Conservation (phyloP, 805 yeast genomes). For the Ogataea corticis region DNA sequence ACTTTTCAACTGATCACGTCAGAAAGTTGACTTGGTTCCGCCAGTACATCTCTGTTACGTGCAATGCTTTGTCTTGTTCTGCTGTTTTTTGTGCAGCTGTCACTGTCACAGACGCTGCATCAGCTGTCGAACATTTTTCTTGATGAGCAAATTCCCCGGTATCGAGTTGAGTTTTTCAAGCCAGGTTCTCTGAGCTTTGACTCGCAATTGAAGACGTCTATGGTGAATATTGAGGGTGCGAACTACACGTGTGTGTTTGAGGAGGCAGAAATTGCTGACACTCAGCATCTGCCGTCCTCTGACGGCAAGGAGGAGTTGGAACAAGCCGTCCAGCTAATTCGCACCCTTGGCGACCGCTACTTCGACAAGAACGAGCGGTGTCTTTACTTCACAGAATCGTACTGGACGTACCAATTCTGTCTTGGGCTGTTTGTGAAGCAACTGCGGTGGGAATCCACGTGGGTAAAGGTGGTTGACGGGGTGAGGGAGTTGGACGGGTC, state of each 20-base stretch:
- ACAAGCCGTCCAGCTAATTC: constrained; percentile 21
- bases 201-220: neutral
- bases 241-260: constrained; percentile 1
- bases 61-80: too few species aligned
- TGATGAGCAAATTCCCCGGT: constrained; percentile 5
- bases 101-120: too few species aligned
- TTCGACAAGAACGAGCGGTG: constrained; percentile 2
- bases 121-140: neutral
- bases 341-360: constrained; percentile 10
- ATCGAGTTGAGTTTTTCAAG: neutral
- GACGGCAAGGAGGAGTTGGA: constrained; percentile 1
- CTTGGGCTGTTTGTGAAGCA: neutral
- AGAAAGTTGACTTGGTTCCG: too few species aligned
- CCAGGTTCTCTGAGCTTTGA: too few species aligned
- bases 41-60: too few species aligned
- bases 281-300: neutral
- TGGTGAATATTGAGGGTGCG: neutral
- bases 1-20: too few species aligned
- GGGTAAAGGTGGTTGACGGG: neutral
- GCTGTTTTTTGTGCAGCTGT: neutral
- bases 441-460: neutral
- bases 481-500: constrained; percentile 7
- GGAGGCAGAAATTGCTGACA: neutral
- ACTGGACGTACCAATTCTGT: constrained; percentile 18
- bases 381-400: constrained; percentile 11